A percentile compares a stretch with the other conserved stretches of the same genome.
Conservation (phyloP, 768 basidiomycete species). For the Hortiboletus campestris region DNA sequence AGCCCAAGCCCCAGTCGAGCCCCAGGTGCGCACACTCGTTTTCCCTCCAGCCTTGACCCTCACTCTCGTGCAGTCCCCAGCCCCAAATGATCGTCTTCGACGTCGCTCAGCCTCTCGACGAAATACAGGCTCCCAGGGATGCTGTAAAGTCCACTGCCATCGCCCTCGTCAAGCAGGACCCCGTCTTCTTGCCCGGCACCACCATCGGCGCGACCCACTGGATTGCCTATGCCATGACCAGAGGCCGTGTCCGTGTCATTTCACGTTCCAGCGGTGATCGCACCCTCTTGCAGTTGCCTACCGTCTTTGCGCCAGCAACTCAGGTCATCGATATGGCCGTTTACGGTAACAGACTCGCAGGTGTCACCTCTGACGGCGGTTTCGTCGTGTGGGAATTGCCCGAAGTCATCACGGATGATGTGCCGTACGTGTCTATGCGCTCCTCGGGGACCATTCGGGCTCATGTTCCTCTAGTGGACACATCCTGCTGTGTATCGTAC, state of each 20-base stretch:
- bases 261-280: slow-evolving; percentile 87
- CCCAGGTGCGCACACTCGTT: slow-evolving; percentile 46
- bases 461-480: slow-evolving; percentile 48
- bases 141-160: slow-evolving; percentile 87
- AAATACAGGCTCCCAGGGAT: slow-evolving; percentile 73
- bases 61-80: slow-evolving; percentile 44
- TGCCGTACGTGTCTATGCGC: slow-evolving; percentile 55
- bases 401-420: slow-evolving; percentile 80
- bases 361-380: slow-evolving; percentile 84
- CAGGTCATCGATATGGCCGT: slow-evolving; percentile 87
- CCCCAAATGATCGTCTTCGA: slow-evolving; percentile 73
- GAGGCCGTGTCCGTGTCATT: slow-evolving; percentile 86
- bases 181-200: slow-evolving; percentile 79
- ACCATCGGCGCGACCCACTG: slow-evolving; percentile 90
- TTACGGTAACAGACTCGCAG: slow-evolving; percentile 76
- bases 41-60: not conserved
- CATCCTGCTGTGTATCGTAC: slow-evolving; percentile 69
- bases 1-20: slow-evolving; percentile 51
- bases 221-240: slow-evolving; percentile 92
- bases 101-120: slow-evolving; percentile 67
- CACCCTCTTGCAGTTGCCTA: slow-evolving; percentile 74
- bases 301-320: slow-evolving; percentile 55
- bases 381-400: slow-evolving; percentile 89
- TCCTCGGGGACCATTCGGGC: not conserved
- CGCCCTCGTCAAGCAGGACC: slow-evolving; percentile 82